Evolutionary conservation across 2,329 filamentous ascomycete genomes (phyloP).

Genomic region (Venturia oleaginea): DNA sequence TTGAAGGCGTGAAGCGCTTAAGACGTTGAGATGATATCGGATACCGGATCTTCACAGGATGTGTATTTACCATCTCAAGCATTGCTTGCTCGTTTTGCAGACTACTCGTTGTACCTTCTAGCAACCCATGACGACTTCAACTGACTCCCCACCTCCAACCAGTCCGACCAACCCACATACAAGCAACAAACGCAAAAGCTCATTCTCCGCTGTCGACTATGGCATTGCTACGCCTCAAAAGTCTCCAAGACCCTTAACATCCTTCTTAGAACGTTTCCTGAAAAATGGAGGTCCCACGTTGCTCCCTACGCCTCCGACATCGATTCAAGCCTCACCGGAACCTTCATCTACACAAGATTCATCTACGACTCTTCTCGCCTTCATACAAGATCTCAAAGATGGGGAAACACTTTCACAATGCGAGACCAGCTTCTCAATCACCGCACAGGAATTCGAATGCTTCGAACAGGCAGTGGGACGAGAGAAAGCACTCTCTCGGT

Average conservation of each 20-base stretch:
- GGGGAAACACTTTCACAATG: background rate
- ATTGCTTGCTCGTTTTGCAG: no score
- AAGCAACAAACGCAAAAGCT: background rate
- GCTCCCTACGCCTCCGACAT: background rate
- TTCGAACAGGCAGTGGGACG: background rate
- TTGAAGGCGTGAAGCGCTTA: background rate
- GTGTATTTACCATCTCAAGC: no score
- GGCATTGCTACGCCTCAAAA: background rate
- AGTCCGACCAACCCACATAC: background rate
- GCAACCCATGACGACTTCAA: background rate
- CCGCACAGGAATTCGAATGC: background rate
- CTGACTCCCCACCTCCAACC: background rate
- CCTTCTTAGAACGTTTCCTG: no score
- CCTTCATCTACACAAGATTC: background rate
- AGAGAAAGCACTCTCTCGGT: background rate
- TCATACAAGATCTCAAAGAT: background rate
- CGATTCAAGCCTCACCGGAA: background rate
- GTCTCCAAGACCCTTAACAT: background rate
- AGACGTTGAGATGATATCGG: background rate
- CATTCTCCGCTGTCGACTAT: background rate
- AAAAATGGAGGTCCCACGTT: background rate
- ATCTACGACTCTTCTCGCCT: background rate
- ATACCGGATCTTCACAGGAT: no score
- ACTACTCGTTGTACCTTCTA: background rate
- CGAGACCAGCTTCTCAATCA: background rate